Base-by-base conservation (phyloP, 1,284 basidiomycete genomes). In the Fomitiporia mediterranea region DNA sequence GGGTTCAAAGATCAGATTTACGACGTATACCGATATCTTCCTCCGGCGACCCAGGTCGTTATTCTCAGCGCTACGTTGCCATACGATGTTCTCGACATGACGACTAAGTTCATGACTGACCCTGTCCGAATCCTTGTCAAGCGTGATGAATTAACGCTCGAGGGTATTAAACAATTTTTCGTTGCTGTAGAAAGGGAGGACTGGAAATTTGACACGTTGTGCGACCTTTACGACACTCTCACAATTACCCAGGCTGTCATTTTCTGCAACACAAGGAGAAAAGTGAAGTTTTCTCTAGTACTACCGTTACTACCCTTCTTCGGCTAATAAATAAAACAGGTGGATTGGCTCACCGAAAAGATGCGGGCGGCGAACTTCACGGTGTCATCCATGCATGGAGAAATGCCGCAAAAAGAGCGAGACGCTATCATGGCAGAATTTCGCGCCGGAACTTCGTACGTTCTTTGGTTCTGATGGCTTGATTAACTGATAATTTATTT, bases 1-100 rank as follows among this genome's bases (percentile, higher is more conserved):
- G 97, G 96, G 21, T 99, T 99, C 87, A 98, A 98, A 75, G 97
- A 99, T 71, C 97, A 99, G 74, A 99, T 99, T 68, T 99, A 99
- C 77, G 96, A 99, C 72, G 91, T 99, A 53, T 99, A 98, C 74
- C 91, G 95, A 58, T 98, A 98, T 73, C 88, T 99, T 25, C 97
- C 97, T 19, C 96, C 96, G 4, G 94, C 94, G 43, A 99, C 97
- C 1, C 96, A 99, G 72, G 97, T 99, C 47, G 95, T 98, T 32
- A 82, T 98, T 32, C 82, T 99, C 60, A 96, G 92, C 63, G 95
- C 96, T 21, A 99, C 96, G 4, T 78, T 99, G 47, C 96, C 96
- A 0, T 93, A 97, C 68, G 97, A 99, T 69, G 96, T 99, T 23
- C 75, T 99, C 67, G 97, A 99, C 77, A 98, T 99, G 92, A 99